Base-by-base conservation (phyloP, 2,329 filamentous ascomycete species). In the Hyphodiscus sp. region DNA sequence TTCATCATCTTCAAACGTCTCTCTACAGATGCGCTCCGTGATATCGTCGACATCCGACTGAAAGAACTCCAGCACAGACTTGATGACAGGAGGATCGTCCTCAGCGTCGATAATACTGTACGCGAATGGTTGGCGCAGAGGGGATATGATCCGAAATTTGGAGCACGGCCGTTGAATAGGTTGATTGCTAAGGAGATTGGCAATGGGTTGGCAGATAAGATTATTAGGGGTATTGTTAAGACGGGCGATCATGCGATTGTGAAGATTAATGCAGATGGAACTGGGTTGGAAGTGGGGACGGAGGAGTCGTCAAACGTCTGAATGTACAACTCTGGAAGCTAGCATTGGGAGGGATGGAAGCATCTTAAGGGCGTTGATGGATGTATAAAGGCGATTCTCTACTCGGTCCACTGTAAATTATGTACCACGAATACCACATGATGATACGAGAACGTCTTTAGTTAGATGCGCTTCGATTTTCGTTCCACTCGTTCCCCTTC, bases 1-100 rank as follows among this genome's bases (percentile, higher is more conserved):
- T 96, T 97, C 74, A 96, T 97, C 69, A 76, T 97, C 66, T 97
- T 97, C 78, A 92, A 91, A 72, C 82, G 92, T 9, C 80, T 97
- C 1, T 89, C 89, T 0, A 79, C 79, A 29, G 75, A 78, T 18
- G 91, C 92, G 16, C 79, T 97, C 53, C 80, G 90, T 29, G 91
- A 95, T 66, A 97, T 97, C 59, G 91, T 96, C 47, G 90, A 97
- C 65, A 96, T 97, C 59, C 83, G 94, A 30, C 77, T 97, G 47
- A 81, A 78, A 57, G 94, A 97, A 72, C 76, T 97, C 8, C 91
- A 96, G 70, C 73, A 74, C 50, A 83, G 91, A 42, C 81, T 97
- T 1, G 86, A 94, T 58, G 91, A 96, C 64, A 82, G 90, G 49
- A 82, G 94, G 51, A 96, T 97, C 68, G 80, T 74, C 0, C 77